Evolutionary conservation across 176 grass and related monocot genomes (phyloP).

Genomic region (Lolium multiflorum): DNA sequence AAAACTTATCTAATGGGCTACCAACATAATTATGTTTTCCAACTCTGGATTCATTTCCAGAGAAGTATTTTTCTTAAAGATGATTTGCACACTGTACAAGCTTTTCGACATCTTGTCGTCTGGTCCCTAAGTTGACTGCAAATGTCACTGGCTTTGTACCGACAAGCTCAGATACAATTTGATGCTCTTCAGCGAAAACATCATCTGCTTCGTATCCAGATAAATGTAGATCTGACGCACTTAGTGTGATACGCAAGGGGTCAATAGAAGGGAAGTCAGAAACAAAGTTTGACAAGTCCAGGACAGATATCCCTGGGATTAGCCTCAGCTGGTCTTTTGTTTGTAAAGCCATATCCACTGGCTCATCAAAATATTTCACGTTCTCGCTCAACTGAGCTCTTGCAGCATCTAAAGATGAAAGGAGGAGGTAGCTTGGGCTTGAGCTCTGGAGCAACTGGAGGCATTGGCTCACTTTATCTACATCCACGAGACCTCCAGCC

Average conservation of each 20-base stretch:
- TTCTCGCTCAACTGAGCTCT: no score
- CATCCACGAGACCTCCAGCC: no score
- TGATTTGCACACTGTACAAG: conserved; percentile 60
- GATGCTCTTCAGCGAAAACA: conserved; percentile 55
- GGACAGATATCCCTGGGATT: no score
- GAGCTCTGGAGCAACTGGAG: no score
- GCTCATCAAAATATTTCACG: no score
- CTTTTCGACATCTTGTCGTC: conserved; percentile 53
- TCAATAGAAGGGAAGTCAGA: no score
- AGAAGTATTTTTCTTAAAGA: conserved; percentile 59
- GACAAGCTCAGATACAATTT: conserved; percentile 74
- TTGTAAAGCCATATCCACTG: no score
- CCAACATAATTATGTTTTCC: conserved; percentile 3
- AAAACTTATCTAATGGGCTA: conserved; percentile 46
- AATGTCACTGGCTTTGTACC: conserved; percentile 67
- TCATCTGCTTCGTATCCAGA: conserved; percentile 71
- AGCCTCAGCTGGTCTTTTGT: no score
- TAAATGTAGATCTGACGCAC: conserved; percentile 50
- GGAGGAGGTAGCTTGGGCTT: no score
- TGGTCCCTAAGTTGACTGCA: conserved; percentile 78
- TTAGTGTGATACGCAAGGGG: conserved; percentile 72
- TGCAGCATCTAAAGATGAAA: no score
- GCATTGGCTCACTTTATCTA: no score
- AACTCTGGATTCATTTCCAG: conserved; percentile 24
- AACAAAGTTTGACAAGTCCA: no score